These are phyloP conservation scores for Candida fluviatilis DNA, from an alignment of 805 yeast species.

Conservation along the genomic window DNA sequence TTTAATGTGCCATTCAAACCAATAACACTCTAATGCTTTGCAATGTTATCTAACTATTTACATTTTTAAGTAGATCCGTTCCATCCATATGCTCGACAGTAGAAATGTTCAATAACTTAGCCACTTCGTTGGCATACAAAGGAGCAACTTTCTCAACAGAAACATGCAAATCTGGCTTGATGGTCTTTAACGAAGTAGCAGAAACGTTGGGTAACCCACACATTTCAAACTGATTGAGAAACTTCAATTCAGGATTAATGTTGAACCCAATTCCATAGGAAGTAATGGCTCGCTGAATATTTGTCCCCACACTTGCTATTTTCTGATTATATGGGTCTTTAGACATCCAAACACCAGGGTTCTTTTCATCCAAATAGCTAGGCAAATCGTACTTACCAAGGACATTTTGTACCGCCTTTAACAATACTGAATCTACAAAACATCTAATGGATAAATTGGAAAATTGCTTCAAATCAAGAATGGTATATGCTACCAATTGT, in stretches of 20 bases:
- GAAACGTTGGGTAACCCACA: slow-evolving; percentile 71
- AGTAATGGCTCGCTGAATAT: slow-evolving; percentile 77
- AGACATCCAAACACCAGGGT: slow-evolving; percentile 86
- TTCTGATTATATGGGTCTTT: slow-evolving; percentile 42
- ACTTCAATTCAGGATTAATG: slow-evolving; percentile 66
- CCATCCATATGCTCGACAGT: slow-evolving; percentile 35
- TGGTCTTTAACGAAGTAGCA: slow-evolving; percentile 32
- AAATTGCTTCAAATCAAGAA: slow-evolving; percentile 59
- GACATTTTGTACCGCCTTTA: slow-evolving; percentile 50
- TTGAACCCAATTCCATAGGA: slow-evolving; percentile 89
- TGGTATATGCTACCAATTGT: slow-evolving; percentile 81
- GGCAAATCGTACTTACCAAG: slow-evolving; percentile 38
- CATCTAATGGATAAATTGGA: slow-evolving; percentile 54
- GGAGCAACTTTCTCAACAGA: slow-evolving; percentile 25
- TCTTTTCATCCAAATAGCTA: slow-evolving; percentile 47
- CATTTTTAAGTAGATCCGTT: slow-evolving; percentile 15
- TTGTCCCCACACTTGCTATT: slow-evolving; percentile 87
- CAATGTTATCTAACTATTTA: neutral
- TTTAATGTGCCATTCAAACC: no score
- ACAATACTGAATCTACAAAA: slow-evolving; percentile 58
- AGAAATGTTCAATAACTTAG: slow-evolving; percentile 26
- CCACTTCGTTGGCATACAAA: slow-evolving; percentile 34
- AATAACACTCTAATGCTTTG: no score
- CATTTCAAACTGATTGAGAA: slow-evolving; percentile 68
- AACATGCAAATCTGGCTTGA: slow-evolving; percentile 11